A percentile compares a stretch with the other conserved stretches of the same genome.
phyloP scores from a whole-genome alignment of 192 early-diverging fungal genomes.

The Spizellomyces sp. region DNA sequence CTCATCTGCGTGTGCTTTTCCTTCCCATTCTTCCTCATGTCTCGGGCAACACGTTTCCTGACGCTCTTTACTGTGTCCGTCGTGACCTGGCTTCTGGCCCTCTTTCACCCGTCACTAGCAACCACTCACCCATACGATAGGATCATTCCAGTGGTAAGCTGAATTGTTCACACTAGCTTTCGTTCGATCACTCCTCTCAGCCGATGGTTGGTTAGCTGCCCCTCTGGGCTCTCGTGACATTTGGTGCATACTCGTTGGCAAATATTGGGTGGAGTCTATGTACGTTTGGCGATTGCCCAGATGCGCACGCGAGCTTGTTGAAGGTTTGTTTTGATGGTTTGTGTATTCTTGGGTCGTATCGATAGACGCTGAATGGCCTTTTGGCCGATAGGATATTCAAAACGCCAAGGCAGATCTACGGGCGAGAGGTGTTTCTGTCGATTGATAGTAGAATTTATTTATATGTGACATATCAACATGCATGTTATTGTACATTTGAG shows the following conservation, averaged over 20 bases:
- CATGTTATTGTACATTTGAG: no score
- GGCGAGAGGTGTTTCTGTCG: slow-evolving; percentile 63
- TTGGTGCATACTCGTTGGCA: slow-evolving; percentile 88
- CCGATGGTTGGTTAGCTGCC: slow-evolving; percentile 60
- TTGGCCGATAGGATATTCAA: slow-evolving; percentile 71
- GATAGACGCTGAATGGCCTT: not conserved
- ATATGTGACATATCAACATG: not conserved
- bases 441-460: slow-evolving; percentile 38
- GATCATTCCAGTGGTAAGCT: slow-evolving; percentile 9
- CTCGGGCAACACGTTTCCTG: slow-evolving; percentile 6
- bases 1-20: no score
- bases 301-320: slow-evolving; percentile 82
- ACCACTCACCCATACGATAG: not conserved
- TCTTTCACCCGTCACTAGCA: not conserved
- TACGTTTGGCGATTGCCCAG: slow-evolving; percentile 91
- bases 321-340: slow-evolving; percentile 41
- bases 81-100: slow-evolving; percentile 11
- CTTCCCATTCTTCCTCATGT: not conserved
- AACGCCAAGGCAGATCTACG: slow-evolving; percentile 80
- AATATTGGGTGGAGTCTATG: slow-evolving; percentile 85
- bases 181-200: not conserved
- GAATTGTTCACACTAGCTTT: no score
- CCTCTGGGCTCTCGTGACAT: slow-evolving; percentile 75
- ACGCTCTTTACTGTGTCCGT: not conserved
- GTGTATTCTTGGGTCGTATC: slow-evolving; percentile 9